These are phyloP conservation scores for Rehmannia glutinosa DNA, from an alignment of 257 asterid genomes.

Conservation along the genomic window DNA sequence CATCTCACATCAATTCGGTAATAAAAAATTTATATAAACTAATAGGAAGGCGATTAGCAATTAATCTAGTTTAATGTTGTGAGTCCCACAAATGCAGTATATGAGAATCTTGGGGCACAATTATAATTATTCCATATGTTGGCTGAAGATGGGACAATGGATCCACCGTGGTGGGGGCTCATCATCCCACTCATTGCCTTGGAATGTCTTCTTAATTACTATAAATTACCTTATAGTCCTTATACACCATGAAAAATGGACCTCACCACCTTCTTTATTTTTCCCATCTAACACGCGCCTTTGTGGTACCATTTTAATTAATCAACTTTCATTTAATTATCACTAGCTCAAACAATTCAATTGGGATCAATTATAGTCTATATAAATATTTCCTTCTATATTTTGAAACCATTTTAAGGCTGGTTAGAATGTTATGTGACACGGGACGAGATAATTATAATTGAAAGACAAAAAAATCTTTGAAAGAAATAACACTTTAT, in stretches of 20 bases:
- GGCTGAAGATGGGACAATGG: slow-evolving; percentile 75
- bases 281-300: slow-evolving; percentile 43
- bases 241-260: slow-evolving; percentile 2
- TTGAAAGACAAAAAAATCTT: too few species aligned
- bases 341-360: neutral
- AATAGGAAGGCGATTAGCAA: neutral
- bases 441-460: too few species aligned
- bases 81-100: slow-evolving; percentile 40
- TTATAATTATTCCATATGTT: slow-evolving; percentile 72
- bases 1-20: slow-evolving; percentile 34
- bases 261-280: slow-evolving; percentile 21
- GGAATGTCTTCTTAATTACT: slow-evolving; percentile 32
- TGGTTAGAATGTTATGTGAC: too few species aligned
- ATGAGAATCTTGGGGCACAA: slow-evolving; percentile 60
- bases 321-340: neutral
- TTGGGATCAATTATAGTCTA: slow-evolving; percentile 8
- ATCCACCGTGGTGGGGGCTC: slow-evolving; percentile 65
- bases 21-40: slow-evolving; percentile 10
- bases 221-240: neutral
- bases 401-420: too few species aligned
- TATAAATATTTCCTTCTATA: too few species aligned
- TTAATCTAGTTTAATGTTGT: slow-evolving; percentile 10
- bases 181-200: slow-evolving; percentile 49
- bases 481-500: too few species aligned
- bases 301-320: slow-evolving; percentile 17